These are phyloP conservation scores for Microascus cirrosus DNA, from an alignment of 2,329 filamentous ascomycete genomes.

Conservation along the genomic window DNA sequence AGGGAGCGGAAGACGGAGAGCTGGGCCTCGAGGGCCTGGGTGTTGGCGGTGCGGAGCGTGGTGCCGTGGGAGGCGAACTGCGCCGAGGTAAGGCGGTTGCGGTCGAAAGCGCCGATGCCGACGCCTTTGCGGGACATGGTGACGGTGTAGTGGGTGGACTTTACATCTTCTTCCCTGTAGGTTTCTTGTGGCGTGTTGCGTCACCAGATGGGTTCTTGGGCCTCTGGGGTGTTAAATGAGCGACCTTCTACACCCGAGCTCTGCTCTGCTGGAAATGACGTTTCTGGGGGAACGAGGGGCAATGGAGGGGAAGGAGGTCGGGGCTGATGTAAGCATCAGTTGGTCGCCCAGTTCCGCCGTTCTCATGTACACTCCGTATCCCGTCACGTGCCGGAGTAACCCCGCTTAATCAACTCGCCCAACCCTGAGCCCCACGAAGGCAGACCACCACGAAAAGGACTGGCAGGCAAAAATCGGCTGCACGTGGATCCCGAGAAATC, in stretches of 20 bases:
- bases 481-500: slow-evolving; percentile 3
- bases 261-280: no score
- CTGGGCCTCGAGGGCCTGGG: slow-evolving; percentile 79
- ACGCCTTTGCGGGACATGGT: slow-evolving; percentile 69
- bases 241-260: no score
- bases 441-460: slow-evolving; percentile 2
- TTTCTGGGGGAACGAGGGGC: no score
- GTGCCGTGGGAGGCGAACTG: slow-evolving; percentile 88
- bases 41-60: slow-evolving; percentile 72
- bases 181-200: neutral
- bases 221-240: no score
- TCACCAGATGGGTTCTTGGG: no score
- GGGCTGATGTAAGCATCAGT: neutral
- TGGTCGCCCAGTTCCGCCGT: neutral
- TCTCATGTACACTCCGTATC: no score
- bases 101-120: slow-evolving; percentile 82
- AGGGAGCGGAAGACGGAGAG: slow-evolving; percentile 92
- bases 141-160: neutral
- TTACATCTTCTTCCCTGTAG: neutral
- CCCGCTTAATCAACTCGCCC: neutral
- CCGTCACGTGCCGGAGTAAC: slow-evolving; percentile 3
- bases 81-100: slow-evolving; percentile 70
- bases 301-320: neutral
- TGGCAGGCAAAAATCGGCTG: slow-evolving; percentile 2
- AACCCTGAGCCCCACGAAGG: slow-evolving; percentile 5